Evolutionary conservation across 2,329 filamentous ascomycete species (phyloP).

Genomic region (Stromatinia cepivora): DNA sequence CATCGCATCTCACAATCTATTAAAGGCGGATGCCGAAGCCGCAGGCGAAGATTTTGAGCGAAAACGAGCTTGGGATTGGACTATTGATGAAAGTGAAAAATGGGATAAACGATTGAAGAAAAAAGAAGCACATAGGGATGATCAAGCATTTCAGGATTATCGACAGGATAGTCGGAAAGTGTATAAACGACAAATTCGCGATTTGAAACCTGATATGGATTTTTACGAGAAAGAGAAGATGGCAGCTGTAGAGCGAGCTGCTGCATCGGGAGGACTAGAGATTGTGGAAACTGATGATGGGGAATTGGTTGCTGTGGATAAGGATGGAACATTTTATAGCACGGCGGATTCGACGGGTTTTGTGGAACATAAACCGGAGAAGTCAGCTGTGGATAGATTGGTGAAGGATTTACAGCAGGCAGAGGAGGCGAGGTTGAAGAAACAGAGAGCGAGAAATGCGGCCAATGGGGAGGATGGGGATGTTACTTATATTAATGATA

Average conservation of each 20-base stretch:
- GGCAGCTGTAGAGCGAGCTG: conserved; percentile 79
- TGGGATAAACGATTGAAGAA: conserved; percentile 93
- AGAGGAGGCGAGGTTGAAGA: conserved; percentile 83
- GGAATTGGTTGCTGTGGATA: conserved; percentile 91
- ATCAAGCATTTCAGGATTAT: conserved; percentile 90
- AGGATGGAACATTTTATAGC: conserved; percentile 86
- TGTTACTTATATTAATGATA: conserved; percentile 99
- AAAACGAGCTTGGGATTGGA: conserved; percentile 99
- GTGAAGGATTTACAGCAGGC: conserved; percentile 85
- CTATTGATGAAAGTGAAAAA: conserved; percentile 85
- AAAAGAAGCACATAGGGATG: conserved; percentile 76
- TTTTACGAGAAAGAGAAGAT: conserved; percentile 86
- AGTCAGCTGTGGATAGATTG: conserved; percentile 82
- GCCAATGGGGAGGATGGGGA: conserved; percentile 83
- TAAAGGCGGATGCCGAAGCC: conserved; percentile 87
- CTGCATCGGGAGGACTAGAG: conserved; percentile 79
- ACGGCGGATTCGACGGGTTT: conserved; percentile 82
- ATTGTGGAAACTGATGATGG: conserved; percentile 95
- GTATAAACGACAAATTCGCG: conserved; percentile 86
- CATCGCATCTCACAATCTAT: conserved; percentile 85
- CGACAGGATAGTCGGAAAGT: conserved; percentile 83
- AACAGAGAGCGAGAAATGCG: conserved; percentile 75
- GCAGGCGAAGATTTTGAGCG: conserved; percentile 91
- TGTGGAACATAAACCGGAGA: conserved; percentile 81
- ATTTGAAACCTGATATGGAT: conserved; percentile 75